Percentiles rank a stretch among this genome's conserved stretches.
Evolutionary conservation across 1,284 basidiomycete species (phyloP).

Genomic region (Apiotrichum sp.): DNA sequence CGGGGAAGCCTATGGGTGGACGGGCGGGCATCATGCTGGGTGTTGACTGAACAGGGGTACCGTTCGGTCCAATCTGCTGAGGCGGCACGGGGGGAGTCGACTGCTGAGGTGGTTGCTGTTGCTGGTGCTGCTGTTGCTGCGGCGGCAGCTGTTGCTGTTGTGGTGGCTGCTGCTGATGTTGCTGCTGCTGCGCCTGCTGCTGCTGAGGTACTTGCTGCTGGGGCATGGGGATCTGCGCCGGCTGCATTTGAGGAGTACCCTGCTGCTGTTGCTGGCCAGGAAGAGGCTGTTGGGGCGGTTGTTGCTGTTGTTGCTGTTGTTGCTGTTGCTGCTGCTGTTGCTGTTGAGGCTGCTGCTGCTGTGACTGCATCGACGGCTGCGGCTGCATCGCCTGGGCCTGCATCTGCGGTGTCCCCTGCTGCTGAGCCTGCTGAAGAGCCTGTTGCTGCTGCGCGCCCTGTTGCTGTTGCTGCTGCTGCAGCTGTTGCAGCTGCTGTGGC

Average conservation of each 20-base stretch:
- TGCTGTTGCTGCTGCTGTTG: slow-evolving; percentile 2
- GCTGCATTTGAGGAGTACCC: not conserved
- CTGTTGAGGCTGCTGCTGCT: not conserved
- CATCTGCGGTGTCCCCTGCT: not conserved
- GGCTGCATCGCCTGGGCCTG: too few species aligned
- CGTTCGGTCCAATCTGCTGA: not conserved
- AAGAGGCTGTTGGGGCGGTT: slow-evolving; percentile 3
- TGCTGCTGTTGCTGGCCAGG: not conserved
- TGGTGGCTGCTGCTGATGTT: not conserved
- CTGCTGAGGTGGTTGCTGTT: not conserved
- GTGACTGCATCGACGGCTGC: not conserved
- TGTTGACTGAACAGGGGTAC: slow-evolving; percentile 9
- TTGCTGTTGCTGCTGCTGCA: slow-evolving; percentile 3
- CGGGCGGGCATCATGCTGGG: slow-evolving; percentile 13
- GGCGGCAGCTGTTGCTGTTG: not conserved
- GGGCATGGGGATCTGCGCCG: not conserved
- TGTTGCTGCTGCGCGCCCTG: slow-evolving; percentile 7
- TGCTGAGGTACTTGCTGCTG: not conserved
- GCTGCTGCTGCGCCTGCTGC: slow-evolving; percentile 5
- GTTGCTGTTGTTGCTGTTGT: slow-evolving; percentile 6
- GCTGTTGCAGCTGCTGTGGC: slow-evolving; percentile 11
- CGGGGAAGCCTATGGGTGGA: slow-evolving; percentile 13
- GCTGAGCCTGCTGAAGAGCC: slow-evolving; percentile 4
- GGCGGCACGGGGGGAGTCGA: not conserved
- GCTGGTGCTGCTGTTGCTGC: not conserved